Evolutionary conservation across 2,329 filamentous ascomycete genomes (phyloP), one percentile per base, ranked within the genome.

Genomic region (Lithohypha guttulata): DNA sequence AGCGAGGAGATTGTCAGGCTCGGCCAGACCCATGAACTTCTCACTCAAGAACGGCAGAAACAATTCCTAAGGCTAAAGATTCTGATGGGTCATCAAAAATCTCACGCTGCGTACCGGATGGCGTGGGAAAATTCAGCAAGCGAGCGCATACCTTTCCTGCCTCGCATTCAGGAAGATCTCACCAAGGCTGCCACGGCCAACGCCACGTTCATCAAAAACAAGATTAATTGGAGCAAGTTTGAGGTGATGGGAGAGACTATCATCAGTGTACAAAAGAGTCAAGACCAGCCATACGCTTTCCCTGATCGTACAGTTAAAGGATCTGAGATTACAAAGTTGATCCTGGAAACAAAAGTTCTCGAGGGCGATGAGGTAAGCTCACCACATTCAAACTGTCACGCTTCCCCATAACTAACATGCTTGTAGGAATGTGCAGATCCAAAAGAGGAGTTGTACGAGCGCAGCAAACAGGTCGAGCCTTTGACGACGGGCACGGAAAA

Each of bases 161-260:
- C 91, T 2, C 70, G 96, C 19, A 85, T 93, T 55, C 76, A 84
- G 29, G 75, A 87, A 47, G 91, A 98, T 61, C 70, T 98, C 17
- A 85, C 94, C 2, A 85, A 83, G 9, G 89, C 91, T 1, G 85
- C 93, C 55, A 84, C 94, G 60, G 91, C 89, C 22, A 95, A 91
- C 59, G 77, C 76, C 53, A 96, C 91, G 0, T 89, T 94, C 57
- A 68, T 96, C 2, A 84, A 82, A 6, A 70, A 74, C 2, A 71
- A 76, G 44, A 84, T 98, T 57, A 96, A 96, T 58, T 98, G 91
- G 91, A 86, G 81, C 61, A 98, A 98, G 58, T 98, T 96, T 53
- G 89, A 96, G 60, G 81, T 98, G 21, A 78, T 96, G 61, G 87
- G 87, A 5, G 89, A 96, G 51, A 83, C 95, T 4, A 73, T 96